A percentile compares a stretch with the other conserved stretches of the same genome.
phyloP scores from a whole-genome alignment of 495 filamentous ascomycete species.

The Talaromyces liani region DNA sequence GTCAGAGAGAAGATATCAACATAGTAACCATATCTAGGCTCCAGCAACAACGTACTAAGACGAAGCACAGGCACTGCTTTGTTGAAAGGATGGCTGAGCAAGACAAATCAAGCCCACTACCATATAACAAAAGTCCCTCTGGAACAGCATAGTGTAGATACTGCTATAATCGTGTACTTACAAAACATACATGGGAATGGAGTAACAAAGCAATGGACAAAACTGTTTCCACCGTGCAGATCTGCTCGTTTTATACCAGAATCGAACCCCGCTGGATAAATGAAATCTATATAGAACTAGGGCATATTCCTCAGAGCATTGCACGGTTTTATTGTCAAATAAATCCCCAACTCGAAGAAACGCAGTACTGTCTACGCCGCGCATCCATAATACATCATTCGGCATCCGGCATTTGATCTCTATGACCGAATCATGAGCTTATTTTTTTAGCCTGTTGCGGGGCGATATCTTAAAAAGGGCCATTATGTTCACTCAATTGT shows the following conservation, averaged over 20 bases:
- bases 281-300: background rate
- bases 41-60: background rate
- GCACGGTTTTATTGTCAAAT: background rate
- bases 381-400: background rate
- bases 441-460: background rate
- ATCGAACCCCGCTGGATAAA: background rate
- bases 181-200: background rate
- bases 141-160: background rate
- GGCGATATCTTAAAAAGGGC: background rate
- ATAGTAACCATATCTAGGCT: background rate
- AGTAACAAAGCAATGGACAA: background rate
- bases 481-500: background rate
- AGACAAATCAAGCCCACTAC: background rate
- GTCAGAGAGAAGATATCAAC: background rate
- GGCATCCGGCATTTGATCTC: background rate
- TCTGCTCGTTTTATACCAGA: background rate
- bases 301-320: background rate
- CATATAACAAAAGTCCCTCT: background rate
- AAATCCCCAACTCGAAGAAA: background rate
- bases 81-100: background rate
- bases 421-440: background rate
- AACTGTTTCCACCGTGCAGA: background rate
- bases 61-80: background rate
- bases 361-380: background rate
- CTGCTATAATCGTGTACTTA: background rate